Conservation (phyloP, 345 rosid species). For the Arabidopsis suecica region DNA sequence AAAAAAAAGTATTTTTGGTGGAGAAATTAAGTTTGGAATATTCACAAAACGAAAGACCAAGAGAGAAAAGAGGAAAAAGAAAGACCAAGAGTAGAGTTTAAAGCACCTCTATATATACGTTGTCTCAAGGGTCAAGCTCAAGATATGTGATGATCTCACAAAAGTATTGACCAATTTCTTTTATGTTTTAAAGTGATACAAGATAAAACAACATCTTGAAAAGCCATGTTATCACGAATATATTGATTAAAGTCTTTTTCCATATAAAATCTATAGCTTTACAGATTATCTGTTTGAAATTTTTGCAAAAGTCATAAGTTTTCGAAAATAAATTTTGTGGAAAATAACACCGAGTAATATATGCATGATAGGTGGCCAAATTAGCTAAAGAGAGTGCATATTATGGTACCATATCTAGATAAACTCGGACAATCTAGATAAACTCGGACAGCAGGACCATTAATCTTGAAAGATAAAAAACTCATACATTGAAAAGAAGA, state of each 20-base stretch:
- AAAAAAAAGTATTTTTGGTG: constrained; percentile 37
- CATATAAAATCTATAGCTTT: constrained; percentile 1
- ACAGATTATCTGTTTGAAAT: neutral
- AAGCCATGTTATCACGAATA: constrained; percentile 31
- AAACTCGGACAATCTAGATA: neutral
- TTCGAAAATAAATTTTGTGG: neutral
- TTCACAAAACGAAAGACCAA: constrained; percentile 25
- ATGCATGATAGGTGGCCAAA: constrained; percentile 15
- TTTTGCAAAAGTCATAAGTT: neutral
- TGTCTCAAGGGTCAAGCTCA: constrained; percentile 39
- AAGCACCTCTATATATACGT: constrained; percentile 42
- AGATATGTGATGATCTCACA: constrained; percentile 29
- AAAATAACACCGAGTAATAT: constrained; percentile 15
- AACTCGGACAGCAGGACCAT: neutral
- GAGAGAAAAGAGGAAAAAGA: neutral
- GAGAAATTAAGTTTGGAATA: constrained; percentile 32
- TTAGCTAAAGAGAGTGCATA: neutral
- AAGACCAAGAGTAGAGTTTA: constrained; percentile 28
- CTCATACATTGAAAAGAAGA: neutral
- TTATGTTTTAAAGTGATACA: constrained; percentile 25
- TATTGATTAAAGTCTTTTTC: constrained; percentile 19
- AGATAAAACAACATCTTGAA: constrained; percentile 17
- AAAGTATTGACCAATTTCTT: constrained; percentile 30
- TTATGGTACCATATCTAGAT: no score
- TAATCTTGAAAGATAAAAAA: neutral